Percentiles rank a stretch among this genome's conserved stretches.
phyloP scores from a whole-genome alignment of 768 basidiomycete genomes.

The Xerocomus potaroensis region DNA sequence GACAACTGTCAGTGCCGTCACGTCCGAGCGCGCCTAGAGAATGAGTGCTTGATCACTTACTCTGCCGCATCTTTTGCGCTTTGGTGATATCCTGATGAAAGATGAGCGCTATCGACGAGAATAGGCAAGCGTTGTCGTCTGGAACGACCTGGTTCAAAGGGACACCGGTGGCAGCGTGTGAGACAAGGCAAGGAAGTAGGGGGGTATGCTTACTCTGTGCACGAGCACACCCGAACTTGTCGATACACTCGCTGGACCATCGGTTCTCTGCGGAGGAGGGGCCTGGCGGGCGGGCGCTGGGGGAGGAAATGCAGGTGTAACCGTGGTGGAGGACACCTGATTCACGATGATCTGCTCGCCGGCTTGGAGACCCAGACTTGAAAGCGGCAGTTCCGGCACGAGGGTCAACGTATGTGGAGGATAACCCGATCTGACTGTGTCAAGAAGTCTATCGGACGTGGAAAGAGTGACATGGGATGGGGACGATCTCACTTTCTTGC shows the following conservation, averaged over 20 bases:
- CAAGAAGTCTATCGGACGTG: neutral
- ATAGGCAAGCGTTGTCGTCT: slow-evolving; percentile 97
- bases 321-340: slow-evolving; percentile 19
- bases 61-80: slow-evolving; percentile 65
- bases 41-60: slow-evolving; percentile 38
- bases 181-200: neutral
- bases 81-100: slow-evolving; percentile 81
- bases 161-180: slow-evolving; percentile 3
- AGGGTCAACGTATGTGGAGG: slow-evolving; percentile 73
- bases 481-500: slow-evolving; percentile 64
- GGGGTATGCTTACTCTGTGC: slow-evolving; percentile 70
- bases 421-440: slow-evolving; percentile 78
- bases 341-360: slow-evolving; percentile 89
- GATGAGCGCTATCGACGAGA: slow-evolving; percentile 79
- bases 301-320: slow-evolving; percentile 10
- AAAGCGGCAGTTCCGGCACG: slow-evolving; percentile 68
- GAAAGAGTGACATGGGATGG: neutral
- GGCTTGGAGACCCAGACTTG: slow-evolving; percentile 67
- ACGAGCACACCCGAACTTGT: slow-evolving; percentile 63
- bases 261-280: slow-evolving; percentile 10
- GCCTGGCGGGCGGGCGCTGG: slow-evolving; percentile 13
- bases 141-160: slow-evolving; percentile 63
- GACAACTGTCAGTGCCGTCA: slow-evolving; percentile 53
- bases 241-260: slow-evolving; percentile 56
- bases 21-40: neutral